phyloP scores from a whole-genome alignment of 805 yeast genomes.

The Kuraishia molischiana region DNA sequence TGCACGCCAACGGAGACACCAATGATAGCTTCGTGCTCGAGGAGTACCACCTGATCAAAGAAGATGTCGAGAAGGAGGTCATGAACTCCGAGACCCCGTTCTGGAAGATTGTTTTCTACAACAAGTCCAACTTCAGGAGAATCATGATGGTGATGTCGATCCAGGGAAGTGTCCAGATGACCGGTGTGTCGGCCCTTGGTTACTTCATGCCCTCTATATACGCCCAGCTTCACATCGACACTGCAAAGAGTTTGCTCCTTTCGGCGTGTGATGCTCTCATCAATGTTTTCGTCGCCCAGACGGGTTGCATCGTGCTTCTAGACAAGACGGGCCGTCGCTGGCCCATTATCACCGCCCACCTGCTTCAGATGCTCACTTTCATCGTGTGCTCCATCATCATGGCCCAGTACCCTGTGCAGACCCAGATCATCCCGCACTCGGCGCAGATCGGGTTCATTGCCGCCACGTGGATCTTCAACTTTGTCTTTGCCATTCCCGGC shows the following conservation, averaged over 20 bases:
- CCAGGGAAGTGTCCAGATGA: constrained; percentile 16
- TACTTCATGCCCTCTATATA: constrained; percentile 37
- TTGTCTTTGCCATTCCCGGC: constrained; percentile 15
- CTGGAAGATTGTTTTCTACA: background rate
- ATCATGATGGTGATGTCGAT: constrained; percentile 13
- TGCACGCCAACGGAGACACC: constrained; percentile 32
- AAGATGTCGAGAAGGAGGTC: constrained; percentile 27
- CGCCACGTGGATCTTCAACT: constrained; percentile 17
- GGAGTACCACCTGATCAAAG: constrained; percentile 51
- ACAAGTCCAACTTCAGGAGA: constrained; percentile 6
- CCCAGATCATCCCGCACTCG: constrained; percentile 8
- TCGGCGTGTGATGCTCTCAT: constrained; percentile 8
- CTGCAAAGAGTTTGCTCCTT: constrained; percentile 12
- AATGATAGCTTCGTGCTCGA: constrained; percentile 35
- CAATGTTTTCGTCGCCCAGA: constrained; percentile 16
- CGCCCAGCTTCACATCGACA: constrained; percentile 33
- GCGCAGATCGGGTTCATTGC: constrained; percentile 20
- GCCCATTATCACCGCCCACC: constrained; percentile 9
- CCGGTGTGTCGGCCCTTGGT: constrained; percentile 36
- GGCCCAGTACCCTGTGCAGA: constrained; percentile 13
- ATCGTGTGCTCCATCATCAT: constrained; percentile 13
- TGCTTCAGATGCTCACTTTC: constrained; percentile 8
- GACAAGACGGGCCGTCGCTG: constrained; percentile 16
- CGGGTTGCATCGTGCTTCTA: constrained; percentile 9
- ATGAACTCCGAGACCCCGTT: background rate